Percentiles rank a stretch among this genome's conserved stretches.
Evolutionary conservation across 768 basidiomycete genomes (phyloP).

Genomic region (Suillus occidentalis): DNA sequence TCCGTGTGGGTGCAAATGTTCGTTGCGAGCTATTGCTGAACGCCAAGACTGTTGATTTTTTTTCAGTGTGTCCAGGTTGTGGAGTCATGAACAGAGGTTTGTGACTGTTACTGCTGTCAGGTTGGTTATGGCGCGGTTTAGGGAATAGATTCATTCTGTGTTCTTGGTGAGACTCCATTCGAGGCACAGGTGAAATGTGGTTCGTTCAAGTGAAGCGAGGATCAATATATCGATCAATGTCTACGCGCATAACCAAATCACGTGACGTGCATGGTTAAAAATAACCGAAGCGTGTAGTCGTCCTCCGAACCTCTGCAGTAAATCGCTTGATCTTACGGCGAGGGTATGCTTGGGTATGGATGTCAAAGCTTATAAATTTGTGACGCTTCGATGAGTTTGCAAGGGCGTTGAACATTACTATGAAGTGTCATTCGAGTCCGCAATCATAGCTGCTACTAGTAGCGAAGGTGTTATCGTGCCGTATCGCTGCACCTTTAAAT

Average conservation of each 20-base stretch:
- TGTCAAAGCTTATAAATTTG: no score
- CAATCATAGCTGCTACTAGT: not conserved
- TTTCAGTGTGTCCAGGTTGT: not conserved
- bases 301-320: no score
- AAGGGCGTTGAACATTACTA: not conserved
- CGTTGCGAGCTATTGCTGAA: conserved; percentile 14
- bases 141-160: not conserved
- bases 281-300: not conserved
- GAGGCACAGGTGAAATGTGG: not conserved
- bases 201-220: not conserved
- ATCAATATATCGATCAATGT: not conserved
- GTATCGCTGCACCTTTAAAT: not conserved
- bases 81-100: conserved; percentile 1
- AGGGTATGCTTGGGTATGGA: no score
- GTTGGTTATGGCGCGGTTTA: not conserved
- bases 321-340: no score
- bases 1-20: conserved; percentile 11
- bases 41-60: not conserved
- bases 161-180: conserved; percentile 8
- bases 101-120: not conserved
- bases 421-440: not conserved
- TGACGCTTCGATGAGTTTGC: no score
- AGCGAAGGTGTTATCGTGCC: not conserved
- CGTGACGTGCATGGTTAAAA: conserved; percentile 12
- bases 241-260: conserved; percentile 14